Percentiles rank a stretch among this genome's conserved stretches.
Conservation (phyloP, 331 rosid genomes). For the Erythrophleum ivorense region DNA sequence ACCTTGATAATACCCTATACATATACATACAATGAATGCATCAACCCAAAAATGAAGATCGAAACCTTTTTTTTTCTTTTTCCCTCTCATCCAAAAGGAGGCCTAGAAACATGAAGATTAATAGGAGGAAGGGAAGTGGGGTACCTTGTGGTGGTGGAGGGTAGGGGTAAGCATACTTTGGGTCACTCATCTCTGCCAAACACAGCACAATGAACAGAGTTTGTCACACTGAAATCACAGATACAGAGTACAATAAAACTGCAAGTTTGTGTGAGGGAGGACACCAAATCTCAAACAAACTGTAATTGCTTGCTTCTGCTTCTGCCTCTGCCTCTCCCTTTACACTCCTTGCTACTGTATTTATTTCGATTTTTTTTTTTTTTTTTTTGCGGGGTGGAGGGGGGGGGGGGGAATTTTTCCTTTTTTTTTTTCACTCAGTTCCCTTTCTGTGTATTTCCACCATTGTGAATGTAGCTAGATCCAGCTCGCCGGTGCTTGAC, state of each 20-base stretch:
- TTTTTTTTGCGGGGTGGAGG: no score
- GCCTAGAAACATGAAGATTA: slow-evolving; percentile 9
- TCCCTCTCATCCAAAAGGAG: neutral
- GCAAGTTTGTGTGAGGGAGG: neutral
- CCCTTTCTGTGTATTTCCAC: neutral
- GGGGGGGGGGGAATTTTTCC: neutral
- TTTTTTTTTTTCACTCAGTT: neutral
- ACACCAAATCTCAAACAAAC: neutral
- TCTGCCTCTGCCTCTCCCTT: neutral
- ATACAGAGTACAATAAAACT: neutral
- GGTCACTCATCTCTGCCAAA: slow-evolving; percentile 62
- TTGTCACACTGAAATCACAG: neutral
- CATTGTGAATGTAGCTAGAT: neutral
- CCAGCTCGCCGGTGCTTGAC: no score
- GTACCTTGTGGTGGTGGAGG: slow-evolving; percentile 73
- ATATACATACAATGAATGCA: neutral
- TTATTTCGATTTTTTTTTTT: neutral
- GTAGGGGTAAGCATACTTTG: slow-evolving; percentile 81
- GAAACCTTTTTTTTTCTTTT: no score
- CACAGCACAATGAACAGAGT: slow-evolving; percentile 2
- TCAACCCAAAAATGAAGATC: neutral
- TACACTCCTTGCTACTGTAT: neutral
- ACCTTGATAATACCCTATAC: slow-evolving; percentile 65
- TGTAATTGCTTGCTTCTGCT: neutral
- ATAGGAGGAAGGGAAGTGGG: neutral